A percentile compares a stretch with the other conserved stretches of the same genome.
Evolutionary conservation across 371 early-diverging fungal species (phyloP).

Genomic region (Nematocida minor): DNA sequence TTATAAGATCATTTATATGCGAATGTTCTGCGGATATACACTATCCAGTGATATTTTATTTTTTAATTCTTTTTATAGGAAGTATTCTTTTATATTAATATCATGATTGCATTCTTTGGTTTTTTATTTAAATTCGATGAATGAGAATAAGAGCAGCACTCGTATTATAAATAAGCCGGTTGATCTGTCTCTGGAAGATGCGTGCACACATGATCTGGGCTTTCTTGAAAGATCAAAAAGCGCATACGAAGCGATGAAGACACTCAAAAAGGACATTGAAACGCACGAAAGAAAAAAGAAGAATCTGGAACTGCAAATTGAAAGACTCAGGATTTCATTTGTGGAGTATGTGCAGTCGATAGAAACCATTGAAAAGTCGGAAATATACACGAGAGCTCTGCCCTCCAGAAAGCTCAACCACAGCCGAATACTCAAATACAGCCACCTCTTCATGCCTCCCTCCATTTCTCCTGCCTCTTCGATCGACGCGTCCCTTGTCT

Average conservation of each 20-base stretch:
- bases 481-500: not conserved
- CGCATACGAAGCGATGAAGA: constrained; percentile 21
- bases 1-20: too few relatives aligned
- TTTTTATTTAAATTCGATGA: constrained; percentile 1
- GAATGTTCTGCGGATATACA: too few relatives aligned
- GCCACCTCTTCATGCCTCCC: constrained; percentile 33
- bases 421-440: constrained; percentile 40
- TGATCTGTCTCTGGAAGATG: constrained; percentile 6
- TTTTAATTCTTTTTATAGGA: too few relatives aligned
- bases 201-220: not conserved
- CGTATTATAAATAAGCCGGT: not conserved
- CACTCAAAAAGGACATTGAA: constrained; percentile 28
- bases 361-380: constrained; percentile 30
- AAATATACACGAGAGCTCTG: constrained; percentile 5
- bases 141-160: not conserved
- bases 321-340: constrained; percentile 8
- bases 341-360: constrained; percentile 33
- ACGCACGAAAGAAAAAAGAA: constrained; percentile 27
- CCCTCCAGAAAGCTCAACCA: constrained; percentile 11
- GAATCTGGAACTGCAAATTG: constrained; percentile 21
- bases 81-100: too few relatives aligned
- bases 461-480: not conserved
- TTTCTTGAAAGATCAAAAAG: constrained; percentile 28
- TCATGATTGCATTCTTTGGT: not conserved
- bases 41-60: too few relatives aligned